phyloP scores from a whole-genome alignment of 805 yeast genomes.

The Saccharomycopsis fibuligera region DNA sequence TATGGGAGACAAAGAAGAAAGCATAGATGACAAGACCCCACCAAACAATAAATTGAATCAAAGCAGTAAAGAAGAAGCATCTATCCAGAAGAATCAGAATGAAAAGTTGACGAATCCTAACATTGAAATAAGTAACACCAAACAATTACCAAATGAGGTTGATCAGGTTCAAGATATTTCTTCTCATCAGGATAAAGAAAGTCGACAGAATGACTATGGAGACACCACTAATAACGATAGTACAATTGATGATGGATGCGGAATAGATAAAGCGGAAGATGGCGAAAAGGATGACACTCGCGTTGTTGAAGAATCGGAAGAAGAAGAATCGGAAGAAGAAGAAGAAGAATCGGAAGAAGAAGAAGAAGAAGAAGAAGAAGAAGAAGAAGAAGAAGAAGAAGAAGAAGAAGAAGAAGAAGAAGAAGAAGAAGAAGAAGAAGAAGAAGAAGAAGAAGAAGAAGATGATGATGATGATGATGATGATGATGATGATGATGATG shows the following conservation, averaged over 20 bases:
- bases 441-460: constrained; percentile 23
- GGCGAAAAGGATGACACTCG: not conserved
- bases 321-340: not conserved
- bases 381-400: constrained; percentile 4
- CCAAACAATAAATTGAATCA: too few species aligned
- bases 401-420: constrained; percentile 23
- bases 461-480: constrained; percentile 22
- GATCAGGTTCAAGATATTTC: too few species aligned
- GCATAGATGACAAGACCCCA: not conserved
- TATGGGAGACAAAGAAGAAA: not conserved
- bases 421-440: constrained; percentile 22
- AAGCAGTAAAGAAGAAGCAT: too few species aligned
- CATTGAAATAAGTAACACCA: too few species aligned
- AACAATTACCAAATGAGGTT: too few species aligned
- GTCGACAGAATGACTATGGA: too few species aligned
- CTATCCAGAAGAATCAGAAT: too few species aligned
- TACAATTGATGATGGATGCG: too few species aligned
- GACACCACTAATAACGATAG: too few species aligned
- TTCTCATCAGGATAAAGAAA: too few species aligned
- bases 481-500: constrained; percentile 28
- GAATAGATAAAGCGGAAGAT: not conserved
- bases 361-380: not conserved
- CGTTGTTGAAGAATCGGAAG: not conserved
- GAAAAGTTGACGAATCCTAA: too few species aligned
- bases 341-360: not conserved